phyloP scores from a whole-genome alignment of 1,139 yeast genomes.

The Sugiyamaella pinicola region DNA sequence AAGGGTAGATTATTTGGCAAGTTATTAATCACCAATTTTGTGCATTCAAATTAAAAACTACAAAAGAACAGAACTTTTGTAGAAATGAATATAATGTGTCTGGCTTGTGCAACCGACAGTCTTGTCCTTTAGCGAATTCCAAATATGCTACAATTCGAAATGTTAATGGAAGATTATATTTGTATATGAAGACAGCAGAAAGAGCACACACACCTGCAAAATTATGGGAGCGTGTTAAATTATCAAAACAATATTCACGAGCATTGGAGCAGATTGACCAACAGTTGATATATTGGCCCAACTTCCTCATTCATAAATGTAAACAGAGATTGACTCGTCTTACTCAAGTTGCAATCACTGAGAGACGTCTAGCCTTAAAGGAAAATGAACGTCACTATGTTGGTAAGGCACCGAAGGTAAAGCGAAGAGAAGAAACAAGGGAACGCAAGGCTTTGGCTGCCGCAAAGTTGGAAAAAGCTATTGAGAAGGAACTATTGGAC shows the following conservation, averaged over 20 bases:
- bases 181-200: slow-evolving; percentile 97
- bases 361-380: slow-evolving; percentile 84
- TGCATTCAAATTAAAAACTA: slow-evolving; percentile 80
- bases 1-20: slow-evolving; percentile 80
- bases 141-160: slow-evolving; percentile 92
- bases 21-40: slow-evolving; percentile 88
- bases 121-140: slow-evolving; percentile 96
- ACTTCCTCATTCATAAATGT: slow-evolving; percentile 86
- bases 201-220: slow-evolving; percentile 93
- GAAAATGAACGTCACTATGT: slow-evolving; percentile 93
- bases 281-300: slow-evolving; percentile 89
- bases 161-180: slow-evolving; percentile 81
- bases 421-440: slow-evolving; percentile 88
- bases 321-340: slow-evolving; percentile 92
- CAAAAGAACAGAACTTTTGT: slow-evolving; percentile 79
- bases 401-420: slow-evolving; percentile 89
- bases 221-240: slow-evolving; percentile 90
- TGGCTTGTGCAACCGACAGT: slow-evolving; percentile 88
- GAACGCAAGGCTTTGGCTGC: slow-evolving; percentile 97
- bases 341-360: slow-evolving; percentile 96
- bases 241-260: slow-evolving; percentile 82
- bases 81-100: slow-evolving; percentile 85
- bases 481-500: slow-evolving; percentile 90
- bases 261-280: slow-evolving; percentile 89
- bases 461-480: slow-evolving; percentile 93